Conservation (phyloP, 257 asterid genomes). For the Henckelia pumila region DNA sequence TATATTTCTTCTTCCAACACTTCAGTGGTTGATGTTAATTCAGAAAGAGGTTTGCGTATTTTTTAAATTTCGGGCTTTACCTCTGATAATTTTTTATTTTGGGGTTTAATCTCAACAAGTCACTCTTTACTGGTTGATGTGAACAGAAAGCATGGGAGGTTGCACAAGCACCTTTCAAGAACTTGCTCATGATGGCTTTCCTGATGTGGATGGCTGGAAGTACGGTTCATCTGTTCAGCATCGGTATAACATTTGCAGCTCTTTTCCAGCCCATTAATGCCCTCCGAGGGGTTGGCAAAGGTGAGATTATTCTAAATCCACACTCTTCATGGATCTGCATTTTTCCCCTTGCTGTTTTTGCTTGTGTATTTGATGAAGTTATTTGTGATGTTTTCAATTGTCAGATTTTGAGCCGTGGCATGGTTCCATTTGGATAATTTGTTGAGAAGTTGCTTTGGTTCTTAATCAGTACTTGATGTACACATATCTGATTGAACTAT, state of each 20-base stretch:
- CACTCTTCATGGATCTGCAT: not conserved
- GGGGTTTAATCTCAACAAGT: not conserved
- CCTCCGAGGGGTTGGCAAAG: constrained; percentile 92
- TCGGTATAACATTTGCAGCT: constrained; percentile 95
- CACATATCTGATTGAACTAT: not conserved
- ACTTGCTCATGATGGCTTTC: constrained; percentile 92
- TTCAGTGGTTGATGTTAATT: not conserved
- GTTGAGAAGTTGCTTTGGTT: constrained; percentile 1
- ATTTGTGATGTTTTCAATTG: constrained; percentile 6
- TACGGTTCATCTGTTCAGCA: constrained; percentile 93
- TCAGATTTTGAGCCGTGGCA: constrained; percentile 9
- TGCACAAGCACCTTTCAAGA: constrained; percentile 95
- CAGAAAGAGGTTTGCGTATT: not conserved
- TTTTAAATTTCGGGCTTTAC: too few species aligned
- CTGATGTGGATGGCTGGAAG: constrained; percentile 99
- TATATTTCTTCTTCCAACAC: not conserved
- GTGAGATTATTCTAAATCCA: constrained; percentile 35
- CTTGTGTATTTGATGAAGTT: constrained; percentile 5
- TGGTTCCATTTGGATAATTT: not conserved
- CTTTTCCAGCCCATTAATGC: constrained; percentile 95
- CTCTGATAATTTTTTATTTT: too few species aligned
- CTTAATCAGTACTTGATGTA: constrained; percentile 1
- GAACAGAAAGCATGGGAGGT: constrained; percentile 98
- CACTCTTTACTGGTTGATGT: constrained; percentile 14
- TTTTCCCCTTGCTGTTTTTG: not conserved